Base-by-base conservation (phyloP, 1,139 yeast genomes). In the Lodderomyces theae region DNA sequence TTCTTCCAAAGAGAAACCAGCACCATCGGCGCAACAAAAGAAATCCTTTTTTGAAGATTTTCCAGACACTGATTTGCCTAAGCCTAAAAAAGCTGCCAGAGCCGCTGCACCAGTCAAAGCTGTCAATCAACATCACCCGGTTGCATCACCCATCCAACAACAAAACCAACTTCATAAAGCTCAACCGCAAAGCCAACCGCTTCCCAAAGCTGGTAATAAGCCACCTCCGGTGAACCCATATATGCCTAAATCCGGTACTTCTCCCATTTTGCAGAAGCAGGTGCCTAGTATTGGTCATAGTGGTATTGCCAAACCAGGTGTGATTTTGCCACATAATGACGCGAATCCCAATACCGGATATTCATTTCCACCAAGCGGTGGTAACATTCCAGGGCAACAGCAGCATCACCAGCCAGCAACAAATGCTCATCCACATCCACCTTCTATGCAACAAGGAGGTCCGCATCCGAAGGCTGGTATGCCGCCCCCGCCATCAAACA, bases 21-120 rank as follows among this genome's bases (percentile, higher is more conserved):
- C 42, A 11, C 40, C 45, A 19, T 39, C 33, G 46, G 42, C 24
- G 42, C 56, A 19, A 15, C 56, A 54, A 12, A 58, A 54, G 42
- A 71, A 72, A 42, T 62, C 74, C 3, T 80, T 80, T 51, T 80
- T 77, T 52, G 82, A 77, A 46, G 85, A 80, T 42, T 59, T 77
- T 33, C 86, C 76, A 2, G 57, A 66, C 22, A 46, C 43, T 16
- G 49, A 55, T 3, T 47, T 58, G 38, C 66, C 68, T 4, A 51
- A 51, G 34, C 53, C 56, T 13, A 55, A 53, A 11, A 57, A 58
- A 34, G 60, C 70, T 4, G 65, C 68, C 3, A 53, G 72, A 42
- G 58, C 62, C 6, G 63, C 61, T 11, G 52, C 53, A n/a, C 59
- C 60, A 15, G 53, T 48, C 1, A 46, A 42, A 18, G 26, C 45